A percentile compares a stretch with the other conserved stretches of the same genome.
These are phyloP conservation scores for Bolboschoenoplectus hybrid DNA, from an alignment of 202 grass and related monocot species.

Conservation along the genomic window DNA sequence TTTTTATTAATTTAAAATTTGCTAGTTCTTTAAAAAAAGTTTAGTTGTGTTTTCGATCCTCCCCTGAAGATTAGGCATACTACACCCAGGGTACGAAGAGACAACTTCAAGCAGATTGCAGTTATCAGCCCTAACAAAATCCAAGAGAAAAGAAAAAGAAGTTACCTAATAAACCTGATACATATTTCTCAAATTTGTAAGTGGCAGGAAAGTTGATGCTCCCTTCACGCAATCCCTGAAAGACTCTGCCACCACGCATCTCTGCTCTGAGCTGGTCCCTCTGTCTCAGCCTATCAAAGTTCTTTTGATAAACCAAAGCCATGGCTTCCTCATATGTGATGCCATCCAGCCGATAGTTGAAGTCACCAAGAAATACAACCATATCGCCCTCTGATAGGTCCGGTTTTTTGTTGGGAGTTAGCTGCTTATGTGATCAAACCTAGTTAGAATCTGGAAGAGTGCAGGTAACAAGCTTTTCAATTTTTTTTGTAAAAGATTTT, in stretches of 20 bases:
- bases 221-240: slow-evolving; percentile 88
- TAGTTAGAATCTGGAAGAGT: neutral
- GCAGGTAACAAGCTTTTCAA: slow-evolving; percentile 4
- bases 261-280: slow-evolving; percentile 87
- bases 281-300: slow-evolving; percentile 66
- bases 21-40: neutral
- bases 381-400: slow-evolving; percentile 80
- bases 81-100: neutral
- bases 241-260: slow-evolving; percentile 83
- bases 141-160: slow-evolving; percentile 12
- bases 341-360: slow-evolving; percentile 85
- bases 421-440: neutral
- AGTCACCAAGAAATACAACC: slow-evolving; percentile 95
- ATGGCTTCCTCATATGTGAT: slow-evolving; percentile 83
- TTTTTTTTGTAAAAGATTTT: neutral
- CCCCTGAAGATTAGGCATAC: neutral
- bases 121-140: slow-evolving; percentile 28
- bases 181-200: slow-evolving; percentile 92
- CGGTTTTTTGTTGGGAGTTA: slow-evolving; percentile 45
- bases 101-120: slow-evolving; percentile 16
- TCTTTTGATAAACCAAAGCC: slow-evolving; percentile 58
- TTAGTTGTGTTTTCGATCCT: neutral
- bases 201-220: slow-evolving; percentile 78
- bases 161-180: slow-evolving; percentile 64
- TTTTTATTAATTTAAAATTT: neutral